Percentiles rank a stretch among this genome's conserved stretches.
phyloP scores from a whole-genome alignment of 352 stramenopile species.

The Hyaloperonospora arabidopsidis region DNA sequence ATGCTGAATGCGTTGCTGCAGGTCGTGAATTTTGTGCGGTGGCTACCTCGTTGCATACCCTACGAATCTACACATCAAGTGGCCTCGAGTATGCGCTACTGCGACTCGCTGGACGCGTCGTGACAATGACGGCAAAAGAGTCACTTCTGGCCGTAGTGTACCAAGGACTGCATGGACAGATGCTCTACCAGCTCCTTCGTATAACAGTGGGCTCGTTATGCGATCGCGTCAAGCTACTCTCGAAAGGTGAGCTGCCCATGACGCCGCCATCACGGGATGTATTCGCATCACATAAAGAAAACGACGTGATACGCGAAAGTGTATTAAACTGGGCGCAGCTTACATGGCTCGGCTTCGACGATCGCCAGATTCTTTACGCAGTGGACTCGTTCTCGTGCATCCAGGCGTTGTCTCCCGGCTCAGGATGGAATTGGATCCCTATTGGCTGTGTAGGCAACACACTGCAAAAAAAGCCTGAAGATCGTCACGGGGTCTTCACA shows the following conservation, averaged over 20 bases:
- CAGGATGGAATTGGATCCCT: constrained; percentile 65
- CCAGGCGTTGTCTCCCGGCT: constrained; percentile 46
- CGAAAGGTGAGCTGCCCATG: constrained; percentile 47
- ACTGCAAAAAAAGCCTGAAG: constrained; percentile 48
- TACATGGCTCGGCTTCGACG: constrained; percentile 71
- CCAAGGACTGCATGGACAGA: constrained; percentile 35
- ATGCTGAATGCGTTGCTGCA: constrained; percentile 60
- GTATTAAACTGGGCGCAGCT: constrained; percentile 48
- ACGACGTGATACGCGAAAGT: constrained; percentile 37
- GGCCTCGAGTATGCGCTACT: constrained; percentile 57
- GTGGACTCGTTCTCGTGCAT: constrained; percentile 63
- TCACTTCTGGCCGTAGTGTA: constrained; percentile 63
- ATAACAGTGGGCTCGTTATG: constrained; percentile 31
- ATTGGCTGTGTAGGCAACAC: constrained; percentile 58
- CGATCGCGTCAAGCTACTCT: constrained; percentile 41
- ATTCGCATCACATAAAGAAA: constrained; percentile 66
- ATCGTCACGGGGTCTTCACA: constrained; percentile 52
- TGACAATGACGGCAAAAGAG: constrained; percentile 60
- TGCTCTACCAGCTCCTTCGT: constrained; percentile 52
- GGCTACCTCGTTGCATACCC: constrained; percentile 54
- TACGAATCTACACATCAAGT: constrained; percentile 69
- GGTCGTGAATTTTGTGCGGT: constrained; percentile 67
- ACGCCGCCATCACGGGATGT: constrained; percentile 52
- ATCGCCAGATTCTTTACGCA: constrained; percentile 57
- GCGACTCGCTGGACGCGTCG: constrained; percentile 52